These are phyloP conservation scores for Dipsacomyces acuminosporus DNA, from an alignment of 371 early-diverging fungal species.

Conservation along the genomic window DNA sequence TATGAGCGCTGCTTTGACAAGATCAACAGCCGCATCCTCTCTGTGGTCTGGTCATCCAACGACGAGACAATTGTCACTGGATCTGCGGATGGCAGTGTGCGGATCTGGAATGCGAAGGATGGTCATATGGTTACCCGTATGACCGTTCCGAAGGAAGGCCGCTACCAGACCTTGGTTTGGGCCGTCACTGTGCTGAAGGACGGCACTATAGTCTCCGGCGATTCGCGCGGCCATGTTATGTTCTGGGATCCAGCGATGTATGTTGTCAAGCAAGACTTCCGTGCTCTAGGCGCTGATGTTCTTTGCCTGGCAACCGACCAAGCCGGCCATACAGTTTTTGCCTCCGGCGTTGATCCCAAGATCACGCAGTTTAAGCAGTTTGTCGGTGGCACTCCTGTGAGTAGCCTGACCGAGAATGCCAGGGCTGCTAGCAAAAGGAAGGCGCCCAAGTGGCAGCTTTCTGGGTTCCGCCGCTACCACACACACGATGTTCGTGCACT, in stretches of 20 bases:
- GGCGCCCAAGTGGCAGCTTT: slow-evolving; percentile 63
- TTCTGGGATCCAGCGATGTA: slow-evolving; percentile 78
- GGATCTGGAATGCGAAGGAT: slow-evolving; percentile 63
- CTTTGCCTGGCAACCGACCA: slow-evolving; percentile 69
- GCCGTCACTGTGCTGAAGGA: slow-evolving; percentile 48
- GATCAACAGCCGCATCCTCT: slow-evolving; percentile 70
- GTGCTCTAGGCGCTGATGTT: slow-evolving; percentile 81
- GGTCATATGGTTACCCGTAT: slow-evolving; percentile 59
- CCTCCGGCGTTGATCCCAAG: slow-evolving; percentile 89
- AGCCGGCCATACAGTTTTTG: slow-evolving; percentile 69
- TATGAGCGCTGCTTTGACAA: slow-evolving; percentile 68
- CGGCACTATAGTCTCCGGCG: slow-evolving; percentile 81
- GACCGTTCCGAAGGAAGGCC: slow-evolving; percentile 58
- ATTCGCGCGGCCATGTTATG: slow-evolving; percentile 81
- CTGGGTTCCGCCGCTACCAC: slow-evolving; percentile 79
- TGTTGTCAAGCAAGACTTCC: slow-evolving; percentile 63
- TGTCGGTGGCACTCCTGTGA: slow-evolving; percentile 11
- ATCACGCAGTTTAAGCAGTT: slow-evolving; percentile 62
- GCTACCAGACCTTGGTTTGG: slow-evolving; percentile 58
- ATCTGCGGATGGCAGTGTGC: slow-evolving; percentile 74
- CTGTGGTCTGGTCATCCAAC: slow-evolving; percentile 77
- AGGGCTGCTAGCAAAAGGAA: slow-evolving; percentile 9
- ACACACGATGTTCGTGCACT: slow-evolving; percentile 88
- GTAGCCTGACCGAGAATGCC: neutral
- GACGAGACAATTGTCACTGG: slow-evolving; percentile 74